Conservation (phyloP, 2,329 filamentous ascomycete genomes). For the Colletotrichum siamense region DNA sequence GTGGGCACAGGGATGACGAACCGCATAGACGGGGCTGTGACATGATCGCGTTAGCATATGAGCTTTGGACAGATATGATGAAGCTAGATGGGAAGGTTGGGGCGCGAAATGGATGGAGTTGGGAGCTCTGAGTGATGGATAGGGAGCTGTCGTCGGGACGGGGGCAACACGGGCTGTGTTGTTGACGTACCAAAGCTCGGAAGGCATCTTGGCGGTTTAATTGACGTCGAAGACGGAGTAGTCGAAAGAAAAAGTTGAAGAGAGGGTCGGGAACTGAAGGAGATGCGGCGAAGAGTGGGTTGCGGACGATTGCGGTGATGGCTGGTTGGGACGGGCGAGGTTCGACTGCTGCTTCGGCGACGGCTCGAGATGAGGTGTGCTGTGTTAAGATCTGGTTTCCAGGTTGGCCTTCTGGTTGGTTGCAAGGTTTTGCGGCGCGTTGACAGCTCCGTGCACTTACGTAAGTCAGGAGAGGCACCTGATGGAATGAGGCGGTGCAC, state of each 20-base stretch:
- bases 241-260: conserved; percentile 8
- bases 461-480: conserved; percentile 5
- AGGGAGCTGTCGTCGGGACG: conserved; percentile 31
- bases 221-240: conserved; percentile 22
- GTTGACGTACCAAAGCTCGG: conserved; percentile 80
- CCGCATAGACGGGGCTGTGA: conserved; percentile 93
- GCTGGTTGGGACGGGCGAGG: conserved; percentile 2
- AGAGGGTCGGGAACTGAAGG: conserved; percentile 4
- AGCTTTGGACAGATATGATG: background rate
- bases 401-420: conserved; percentile 42
- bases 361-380: conserved; percentile 24
- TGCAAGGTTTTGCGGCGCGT: conserved; percentile 47
- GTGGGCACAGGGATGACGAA: conserved; percentile 64
- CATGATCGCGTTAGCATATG: conserved; percentile 27
- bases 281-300: conserved; percentile 21
- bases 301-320: conserved; percentile 12
- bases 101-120: conserved; percentile 26
- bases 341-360: conserved; percentile 21
- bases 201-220: conserved; percentile 68
- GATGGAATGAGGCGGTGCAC: background rate
- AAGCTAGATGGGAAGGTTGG: background rate
- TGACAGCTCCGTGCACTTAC: conserved; percentile 26
- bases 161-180: conserved; percentile 34
- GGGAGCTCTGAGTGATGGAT: conserved; percentile 34
- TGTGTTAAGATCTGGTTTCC: conserved; percentile 41